Conservation (phyloP, 257 asterid species). For the Perilla frutescens region DNA sequence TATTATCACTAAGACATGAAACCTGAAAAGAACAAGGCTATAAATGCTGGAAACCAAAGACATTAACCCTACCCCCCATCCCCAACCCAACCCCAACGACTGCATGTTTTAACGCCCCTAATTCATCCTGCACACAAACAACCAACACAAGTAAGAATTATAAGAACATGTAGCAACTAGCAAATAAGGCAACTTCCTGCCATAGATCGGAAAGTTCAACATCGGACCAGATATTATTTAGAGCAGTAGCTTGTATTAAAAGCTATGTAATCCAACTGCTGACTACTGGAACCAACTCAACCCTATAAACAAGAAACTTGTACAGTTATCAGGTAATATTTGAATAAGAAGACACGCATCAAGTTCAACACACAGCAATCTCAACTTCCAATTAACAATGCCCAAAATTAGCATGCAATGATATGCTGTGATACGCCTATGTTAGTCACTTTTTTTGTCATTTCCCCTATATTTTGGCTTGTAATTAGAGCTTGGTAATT, state of each 20-base stretch:
- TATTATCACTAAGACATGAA: not conserved
- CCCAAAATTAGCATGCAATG: no score
- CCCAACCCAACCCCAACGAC: not conserved
- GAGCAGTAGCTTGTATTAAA: not conserved
- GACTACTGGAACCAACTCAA: not conserved
- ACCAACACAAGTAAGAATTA: no score
- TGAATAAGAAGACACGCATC: not conserved
- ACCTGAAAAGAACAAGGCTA: not conserved
- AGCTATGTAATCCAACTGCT: conserved; percentile 1
- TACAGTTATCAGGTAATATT: not conserved
- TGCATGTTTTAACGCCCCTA: not conserved
- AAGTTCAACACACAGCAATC: not conserved
- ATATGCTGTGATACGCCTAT: no score
- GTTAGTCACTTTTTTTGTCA: no score
- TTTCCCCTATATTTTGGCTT: no score
- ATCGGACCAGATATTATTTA: not conserved
- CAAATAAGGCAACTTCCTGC: not conserved
- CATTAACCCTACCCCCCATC: not conserved
- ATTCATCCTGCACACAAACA: not conserved
- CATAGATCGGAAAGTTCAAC: not conserved
- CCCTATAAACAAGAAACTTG: not conserved
- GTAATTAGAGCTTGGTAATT: no score
- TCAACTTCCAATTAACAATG: not conserved
- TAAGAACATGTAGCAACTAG: not conserved
- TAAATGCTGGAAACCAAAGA: conserved; percentile 13